Base-by-base conservation (phyloP, 768 basidiomycete species). In the Clavulina sp. region DNA sequence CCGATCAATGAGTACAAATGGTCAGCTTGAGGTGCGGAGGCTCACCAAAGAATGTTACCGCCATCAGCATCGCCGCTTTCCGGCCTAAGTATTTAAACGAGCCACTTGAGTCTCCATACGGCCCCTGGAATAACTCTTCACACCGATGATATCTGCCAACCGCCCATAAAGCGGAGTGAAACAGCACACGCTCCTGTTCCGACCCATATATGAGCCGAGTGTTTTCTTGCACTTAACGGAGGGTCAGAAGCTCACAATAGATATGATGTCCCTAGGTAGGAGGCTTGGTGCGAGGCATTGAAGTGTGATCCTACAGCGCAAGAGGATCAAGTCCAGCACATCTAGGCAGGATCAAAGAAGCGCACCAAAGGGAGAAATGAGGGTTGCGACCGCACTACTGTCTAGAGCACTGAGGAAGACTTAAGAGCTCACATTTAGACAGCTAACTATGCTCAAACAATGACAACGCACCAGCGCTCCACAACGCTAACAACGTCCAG, bases 81-180 rank as follows among this genome's bases (percentile, higher is more conserved):
- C 92, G 73, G 4, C 68, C 68, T 55, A 59, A 58, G n/a, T 66
- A 66, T 44, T 67, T 68, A 16, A 65, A 57, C 33, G 16, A 50
- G n/a, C 32, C 9, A 31, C 38, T 28, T 5, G 23, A n/a, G 9
- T 6, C 13, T 57, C 58, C 0, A 62, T 63, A 44, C 13, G 26
- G 26, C 9, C 9, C n/a, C 13, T 16, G 16, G 16, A 9, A 60
- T n/a, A 9, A n/a, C n/a, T n/a, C n/a, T n/a, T n/a, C 57, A 52
- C 7, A 40, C 85, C 85, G 55, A 89, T 64, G 59, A 88, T 85
- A 66, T 89, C 85, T 53, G 86, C 76, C 55, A 89, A 69, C 55
- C 84, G 78, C 79, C 85, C 85, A 70, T 87, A 87, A 56, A 88
- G 66, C 54, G 87, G 89, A n/a, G 88, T 89, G 64, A 91, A 89